A percentile compares a stretch with the other conserved stretches of the same genome.
phyloP scores from a whole-genome alignment of 352 stramenopile genomes.

The Globisporangium spinosum region DNA sequence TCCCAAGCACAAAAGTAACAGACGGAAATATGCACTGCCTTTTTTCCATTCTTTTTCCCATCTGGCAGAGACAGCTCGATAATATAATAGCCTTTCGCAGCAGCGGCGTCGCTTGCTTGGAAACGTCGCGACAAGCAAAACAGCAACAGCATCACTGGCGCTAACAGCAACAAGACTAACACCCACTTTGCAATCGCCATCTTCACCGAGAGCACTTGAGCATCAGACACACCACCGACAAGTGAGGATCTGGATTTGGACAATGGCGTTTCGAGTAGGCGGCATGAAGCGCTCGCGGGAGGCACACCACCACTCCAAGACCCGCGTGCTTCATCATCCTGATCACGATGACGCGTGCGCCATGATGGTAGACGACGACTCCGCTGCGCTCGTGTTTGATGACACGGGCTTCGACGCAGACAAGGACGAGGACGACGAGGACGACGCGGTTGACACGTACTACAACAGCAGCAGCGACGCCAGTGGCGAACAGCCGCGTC shows the following conservation, averaged over 20 bases:
- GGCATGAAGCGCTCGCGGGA: conserved; percentile 22
- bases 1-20: not conserved
- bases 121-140: not conserved
- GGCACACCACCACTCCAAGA: not conserved
- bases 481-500: conserved; percentile 21
- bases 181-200: not conserved
- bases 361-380: conserved; percentile 17
- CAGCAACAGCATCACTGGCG: too few species aligned
- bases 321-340: not conserved
- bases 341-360: conserved; percentile 3
- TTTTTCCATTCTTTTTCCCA: conserved; percentile 14
- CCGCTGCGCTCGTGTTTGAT: conserved; percentile 3
- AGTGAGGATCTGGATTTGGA: not conserved
- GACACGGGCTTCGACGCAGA: conserved; percentile 15
- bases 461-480: conserved; percentile 18
- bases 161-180: not conserved
- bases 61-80: not conserved
- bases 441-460: conserved; percentile 12
- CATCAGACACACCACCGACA: not conserved
- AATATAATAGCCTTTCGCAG: not conserved
- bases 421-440: conserved; percentile 19
- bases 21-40: conserved; percentile 1
- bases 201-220: not conserved
- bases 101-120: not conserved
- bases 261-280: conserved; percentile 15